Percentiles rank a stretch among this genome's conserved stretches.
These are phyloP conservation scores for Boletus tomentosulus DNA, from an alignment of 768 basidiomycete genomes.

Conservation along the genomic window DNA sequence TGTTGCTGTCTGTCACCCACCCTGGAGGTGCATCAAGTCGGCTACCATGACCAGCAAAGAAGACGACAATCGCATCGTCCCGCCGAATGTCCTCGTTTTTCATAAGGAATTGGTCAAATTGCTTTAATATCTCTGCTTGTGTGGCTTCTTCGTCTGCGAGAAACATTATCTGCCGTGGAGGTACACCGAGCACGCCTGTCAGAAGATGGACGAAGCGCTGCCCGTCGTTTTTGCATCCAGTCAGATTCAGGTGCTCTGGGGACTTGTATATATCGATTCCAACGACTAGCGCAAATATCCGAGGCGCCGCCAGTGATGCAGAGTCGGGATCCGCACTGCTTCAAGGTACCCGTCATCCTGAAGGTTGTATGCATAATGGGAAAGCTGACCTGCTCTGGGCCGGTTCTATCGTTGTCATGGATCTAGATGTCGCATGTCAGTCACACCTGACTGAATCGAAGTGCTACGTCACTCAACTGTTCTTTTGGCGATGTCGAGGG, in stretches of 20 bases:
- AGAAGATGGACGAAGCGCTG: slow-evolving; percentile 9
- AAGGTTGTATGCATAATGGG: background rate
- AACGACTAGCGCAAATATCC: slow-evolving; percentile 19
- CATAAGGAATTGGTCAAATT: slow-evolving; percentile 11
- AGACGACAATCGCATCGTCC: slow-evolving; percentile 19
- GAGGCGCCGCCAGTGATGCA: background rate
- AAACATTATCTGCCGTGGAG: slow-evolving; percentile 9
- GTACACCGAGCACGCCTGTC: slow-evolving; percentile 12
- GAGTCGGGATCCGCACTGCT: too few relatives aligned
- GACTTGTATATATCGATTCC: slow-evolving; percentile 12
- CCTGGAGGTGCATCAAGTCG: slow-evolving; percentile 9
- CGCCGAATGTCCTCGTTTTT: slow-evolving; percentile 5
- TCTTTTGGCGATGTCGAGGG: background rate
- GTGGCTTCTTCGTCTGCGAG: slow-evolving; percentile 16
- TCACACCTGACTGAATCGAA: background rate
- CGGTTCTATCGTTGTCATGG: background rate
- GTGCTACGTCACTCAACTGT: slow-evolving; percentile 10
- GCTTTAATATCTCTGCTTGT: background rate
- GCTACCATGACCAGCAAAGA: slow-evolving; percentile 16
- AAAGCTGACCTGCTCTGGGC: slow-evolving; percentile 3
- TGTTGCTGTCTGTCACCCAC: slow-evolving; percentile 14
- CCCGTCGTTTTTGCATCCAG: slow-evolving; percentile 20
- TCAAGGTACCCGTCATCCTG: background rate
- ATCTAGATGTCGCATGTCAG: slow-evolving; percentile 8
- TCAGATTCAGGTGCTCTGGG: background rate